Conservation (phyloP, 805 yeast species). For the Saturnispora hagleri region DNA sequence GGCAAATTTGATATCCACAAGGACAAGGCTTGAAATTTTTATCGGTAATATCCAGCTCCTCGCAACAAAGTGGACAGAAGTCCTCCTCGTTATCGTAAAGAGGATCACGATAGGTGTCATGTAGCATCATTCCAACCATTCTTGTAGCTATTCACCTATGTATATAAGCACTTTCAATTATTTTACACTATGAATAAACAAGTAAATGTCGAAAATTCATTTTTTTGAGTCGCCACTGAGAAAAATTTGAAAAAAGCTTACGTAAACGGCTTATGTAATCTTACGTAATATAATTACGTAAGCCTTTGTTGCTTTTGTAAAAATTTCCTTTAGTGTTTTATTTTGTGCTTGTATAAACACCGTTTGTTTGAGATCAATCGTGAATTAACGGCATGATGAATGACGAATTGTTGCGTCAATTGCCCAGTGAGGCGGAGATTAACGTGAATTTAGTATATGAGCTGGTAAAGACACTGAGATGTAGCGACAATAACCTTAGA, state of each 20-base stretch:
- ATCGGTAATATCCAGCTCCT: conserved; percentile 95
- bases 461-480: conserved; percentile 15
- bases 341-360: background rate
- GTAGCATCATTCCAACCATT: conserved; percentile 12
- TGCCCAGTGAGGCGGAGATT: background rate
- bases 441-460: conserved; percentile 8
- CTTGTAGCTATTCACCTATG: background rate
- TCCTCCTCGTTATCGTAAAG: conserved; percentile 69
- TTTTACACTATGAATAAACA: background rate
- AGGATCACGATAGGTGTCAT: conserved; percentile 34
- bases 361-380: background rate
- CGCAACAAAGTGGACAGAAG: conserved; percentile 89
- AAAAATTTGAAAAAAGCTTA: background rate
- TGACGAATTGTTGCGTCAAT: background rate
- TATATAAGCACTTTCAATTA: background rate
- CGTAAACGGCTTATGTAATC: background rate
- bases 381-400: background rate
- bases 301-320: background rate
- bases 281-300: background rate
- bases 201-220: background rate
- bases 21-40: conserved; percentile 98
- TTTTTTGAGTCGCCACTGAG: conserved; percentile 2
- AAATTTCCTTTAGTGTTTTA: background rate
- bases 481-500: conserved; percentile 44
- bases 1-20: conserved; percentile 97